Conservation (phyloP, 1,284 basidiomycete genomes). For the Flammula alnicola region DNA sequence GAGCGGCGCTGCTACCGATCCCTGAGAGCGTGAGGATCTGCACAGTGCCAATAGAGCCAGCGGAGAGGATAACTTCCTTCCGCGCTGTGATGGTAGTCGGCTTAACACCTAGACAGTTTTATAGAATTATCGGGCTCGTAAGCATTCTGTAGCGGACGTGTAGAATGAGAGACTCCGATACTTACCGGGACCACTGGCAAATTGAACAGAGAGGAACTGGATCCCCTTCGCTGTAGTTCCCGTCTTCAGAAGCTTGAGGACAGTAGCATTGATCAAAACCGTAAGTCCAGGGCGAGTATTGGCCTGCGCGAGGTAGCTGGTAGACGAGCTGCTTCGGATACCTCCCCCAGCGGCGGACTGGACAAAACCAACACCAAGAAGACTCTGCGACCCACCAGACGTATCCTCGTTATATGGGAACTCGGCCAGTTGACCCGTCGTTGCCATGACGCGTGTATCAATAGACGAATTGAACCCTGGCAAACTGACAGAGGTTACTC, state of each 20-base stretch:
- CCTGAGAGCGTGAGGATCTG: constrained; percentile 13
- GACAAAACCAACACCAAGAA: constrained; percentile 43
- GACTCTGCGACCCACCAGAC: constrained; percentile 35
- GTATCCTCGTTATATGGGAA: constrained; percentile 43
- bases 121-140: constrained; percentile 1
- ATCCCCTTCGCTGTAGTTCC: constrained; percentile 5
- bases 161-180: no score
- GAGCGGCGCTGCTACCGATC: constrained; percentile 8
- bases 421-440: constrained; percentile 32
- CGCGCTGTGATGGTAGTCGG: no score
- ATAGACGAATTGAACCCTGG: constrained; percentile 32
- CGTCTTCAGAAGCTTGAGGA: constrained; percentile 35
- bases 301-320: constrained; percentile 38
- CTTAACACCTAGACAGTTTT: constrained; percentile 10
- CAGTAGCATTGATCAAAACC: constrained; percentile 38
- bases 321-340: constrained; percentile 37
- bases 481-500: constrained; percentile 34
- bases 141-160: no score
- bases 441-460: constrained; percentile 34
- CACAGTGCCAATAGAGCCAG: constrained; percentile 9
- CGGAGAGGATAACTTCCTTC: constrained; percentile 16
- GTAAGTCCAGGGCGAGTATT: constrained; percentile 13
- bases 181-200: no score
- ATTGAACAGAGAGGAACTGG: constrained; percentile 40
- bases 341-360: constrained; percentile 34